Conservation (phyloP, 768 basidiomycete genomes). For the Suillus ampliporus region DNA sequence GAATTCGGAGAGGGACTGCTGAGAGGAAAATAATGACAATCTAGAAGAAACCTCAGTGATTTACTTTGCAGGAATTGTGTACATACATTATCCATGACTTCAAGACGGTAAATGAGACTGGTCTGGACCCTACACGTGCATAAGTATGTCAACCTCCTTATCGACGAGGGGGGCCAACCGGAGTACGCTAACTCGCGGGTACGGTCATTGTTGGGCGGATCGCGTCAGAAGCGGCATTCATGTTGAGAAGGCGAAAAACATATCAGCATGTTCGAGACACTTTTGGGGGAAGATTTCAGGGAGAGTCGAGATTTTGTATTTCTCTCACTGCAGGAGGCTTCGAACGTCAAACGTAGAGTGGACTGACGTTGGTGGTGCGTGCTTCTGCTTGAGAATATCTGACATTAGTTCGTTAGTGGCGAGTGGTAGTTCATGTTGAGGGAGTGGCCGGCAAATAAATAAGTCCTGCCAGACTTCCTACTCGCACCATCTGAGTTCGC, state of each 20-base stretch:
- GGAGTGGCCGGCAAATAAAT: no score
- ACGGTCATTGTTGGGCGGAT: no score
- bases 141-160: background rate
- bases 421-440: no score
- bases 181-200: background rate
- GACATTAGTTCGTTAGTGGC: background rate
- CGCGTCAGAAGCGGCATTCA: no score
- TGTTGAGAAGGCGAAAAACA: no score
- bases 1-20: background rate
- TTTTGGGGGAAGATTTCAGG: no score
- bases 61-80: conserved; percentile 19
- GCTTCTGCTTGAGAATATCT: background rate
- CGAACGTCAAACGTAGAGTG: conserved; percentile 44
- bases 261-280: no score
- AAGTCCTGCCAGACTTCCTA: no score
- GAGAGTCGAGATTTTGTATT: no score
- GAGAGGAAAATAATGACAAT: background rate
- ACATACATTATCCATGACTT: conserved; percentile 34
- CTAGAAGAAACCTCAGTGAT: background rate
- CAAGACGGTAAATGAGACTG: conserved; percentile 8
- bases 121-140: conserved; percentile 19
- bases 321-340: no score
- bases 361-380: conserved; percentile 90
- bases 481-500: no score
- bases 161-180: background rate